Evolutionary conservation across 805 yeast species (phyloP).

Genomic region (Helenozyma rhizophorensis): DNA sequence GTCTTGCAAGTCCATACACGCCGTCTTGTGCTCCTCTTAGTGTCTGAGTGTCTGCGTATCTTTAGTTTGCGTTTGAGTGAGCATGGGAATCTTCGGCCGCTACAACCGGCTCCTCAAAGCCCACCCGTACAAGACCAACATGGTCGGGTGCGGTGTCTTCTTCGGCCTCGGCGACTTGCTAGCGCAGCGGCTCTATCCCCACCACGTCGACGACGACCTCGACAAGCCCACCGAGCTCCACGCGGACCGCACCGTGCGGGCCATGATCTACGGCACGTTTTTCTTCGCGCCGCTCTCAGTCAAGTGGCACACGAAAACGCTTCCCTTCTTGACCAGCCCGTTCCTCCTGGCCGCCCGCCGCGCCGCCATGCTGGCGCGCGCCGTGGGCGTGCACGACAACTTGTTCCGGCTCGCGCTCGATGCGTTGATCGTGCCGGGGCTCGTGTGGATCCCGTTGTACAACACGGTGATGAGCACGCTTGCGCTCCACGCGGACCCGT

Average conservation of each 20-base stretch:
- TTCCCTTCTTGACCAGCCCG: constrained; percentile 34
- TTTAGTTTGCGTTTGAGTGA: too few relatives aligned
- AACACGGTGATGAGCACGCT: constrained; percentile 34
- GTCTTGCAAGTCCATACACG: too few relatives aligned
- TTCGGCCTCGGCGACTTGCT: constrained; percentile 41
- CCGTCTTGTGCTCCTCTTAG: too few relatives aligned
- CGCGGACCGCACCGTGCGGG: constrained; percentile 29
- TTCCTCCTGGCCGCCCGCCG: constrained; percentile 19
- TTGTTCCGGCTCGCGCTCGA: constrained; percentile 28
- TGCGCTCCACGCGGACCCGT: constrained; percentile 32
- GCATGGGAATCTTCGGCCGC: constrained; percentile 13
- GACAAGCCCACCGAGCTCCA: constrained; percentile 20
- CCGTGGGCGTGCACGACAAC: constrained; percentile 19
- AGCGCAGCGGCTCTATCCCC: constrained; percentile 39
- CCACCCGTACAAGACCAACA: constrained; percentile 52
- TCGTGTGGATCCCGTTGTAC: constrained; percentile 41
- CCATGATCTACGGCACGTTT: constrained; percentile 33
- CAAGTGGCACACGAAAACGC: constrained; percentile 34
- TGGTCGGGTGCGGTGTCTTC: constrained; percentile 47
- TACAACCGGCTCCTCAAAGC: constrained; percentile 29
- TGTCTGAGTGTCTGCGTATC: too few relatives aligned
- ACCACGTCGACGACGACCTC: constrained; percentile 17
- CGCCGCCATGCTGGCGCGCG: constrained; percentile 6
- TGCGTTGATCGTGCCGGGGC: constrained; percentile 33
- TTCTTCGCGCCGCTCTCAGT: constrained; percentile 39